These are phyloP conservation scores for Colletotrichum melonis DNA, from an alignment of 2,329 filamentous ascomycete genomes.

Conservation along the genomic window DNA sequence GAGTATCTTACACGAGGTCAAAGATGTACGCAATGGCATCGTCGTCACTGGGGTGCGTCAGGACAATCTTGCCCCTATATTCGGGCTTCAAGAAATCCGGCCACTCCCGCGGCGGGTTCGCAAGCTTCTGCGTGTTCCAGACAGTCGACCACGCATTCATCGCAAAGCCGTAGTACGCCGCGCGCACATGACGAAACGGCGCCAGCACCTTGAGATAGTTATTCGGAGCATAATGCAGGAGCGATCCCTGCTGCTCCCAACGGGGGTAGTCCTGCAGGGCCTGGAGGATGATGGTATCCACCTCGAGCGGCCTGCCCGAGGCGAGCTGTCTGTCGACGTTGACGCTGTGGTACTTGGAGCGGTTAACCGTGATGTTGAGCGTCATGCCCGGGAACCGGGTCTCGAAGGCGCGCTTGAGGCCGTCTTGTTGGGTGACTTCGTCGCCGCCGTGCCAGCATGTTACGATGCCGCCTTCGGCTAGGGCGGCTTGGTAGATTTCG, in stretches of 20 bases:
- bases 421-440: constrained; percentile 51
- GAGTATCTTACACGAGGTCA: constrained; percentile 52
- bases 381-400: constrained; percentile 59
- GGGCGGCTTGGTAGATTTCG: constrained; percentile 61
- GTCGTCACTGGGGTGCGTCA: constrained; percentile 69
- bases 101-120: constrained; percentile 49
- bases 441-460: constrained; percentile 63
- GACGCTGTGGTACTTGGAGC: constrained; percentile 66
- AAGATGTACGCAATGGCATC: constrained; percentile 65
- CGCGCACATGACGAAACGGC: constrained; percentile 51
- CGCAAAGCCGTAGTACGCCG: constrained; percentile 53
- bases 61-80: constrained; percentile 63
- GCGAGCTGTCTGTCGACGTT: constrained; percentile 58
- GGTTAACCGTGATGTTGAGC: constrained; percentile 64
- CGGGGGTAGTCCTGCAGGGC: constrained; percentile 63
- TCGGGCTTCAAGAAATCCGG: constrained; percentile 58
- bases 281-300: constrained; percentile 61
- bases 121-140: constrained; percentile 47
- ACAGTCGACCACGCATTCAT: constrained; percentile 51
- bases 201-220: constrained; percentile 56
- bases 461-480: constrained; percentile 57
- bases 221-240: constrained; percentile 61
- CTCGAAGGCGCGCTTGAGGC: constrained; percentile 57
- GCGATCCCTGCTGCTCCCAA: constrained; percentile 58
- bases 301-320: constrained; percentile 44